These are phyloP conservation scores for Colletotrichum sp. DNA, from an alignment of 2,329 filamentous ascomycete species.

Conservation along the genomic window DNA sequence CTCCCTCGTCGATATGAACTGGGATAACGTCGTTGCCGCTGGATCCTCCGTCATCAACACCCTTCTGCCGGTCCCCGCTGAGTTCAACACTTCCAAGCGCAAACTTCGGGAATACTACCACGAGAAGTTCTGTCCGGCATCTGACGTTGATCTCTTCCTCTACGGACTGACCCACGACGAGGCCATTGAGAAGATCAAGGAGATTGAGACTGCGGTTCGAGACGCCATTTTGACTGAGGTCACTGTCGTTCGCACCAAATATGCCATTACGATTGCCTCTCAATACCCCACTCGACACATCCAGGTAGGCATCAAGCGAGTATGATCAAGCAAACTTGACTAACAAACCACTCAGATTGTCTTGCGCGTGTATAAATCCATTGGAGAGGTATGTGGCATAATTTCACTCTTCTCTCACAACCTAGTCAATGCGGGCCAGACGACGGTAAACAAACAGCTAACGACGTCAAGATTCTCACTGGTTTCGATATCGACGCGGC, in stretches of 20 bases:
- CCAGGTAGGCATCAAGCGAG: constrained; percentile 47
- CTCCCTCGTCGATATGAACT: constrained; percentile 76
- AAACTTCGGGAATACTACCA: constrained; percentile 78
- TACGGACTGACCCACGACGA: constrained; percentile 80
- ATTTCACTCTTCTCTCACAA: not conserved
- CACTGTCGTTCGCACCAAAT: constrained; percentile 84
- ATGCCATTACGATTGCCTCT: constrained; percentile 84
- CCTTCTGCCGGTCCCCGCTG: constrained; percentile 71
- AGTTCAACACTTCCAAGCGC: constrained; percentile 67
- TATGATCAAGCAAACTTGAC: not conserved
- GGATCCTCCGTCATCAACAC: constrained; percentile 84
- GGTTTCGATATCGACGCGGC: constrained; percentile 90
- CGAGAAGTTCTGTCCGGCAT: constrained; percentile 79
- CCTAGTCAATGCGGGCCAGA: not conserved
- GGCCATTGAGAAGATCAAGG: constrained; percentile 81
- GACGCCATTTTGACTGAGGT: constrained; percentile 84
- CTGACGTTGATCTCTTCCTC: constrained; percentile 86
- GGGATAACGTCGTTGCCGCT: constrained; percentile 82
- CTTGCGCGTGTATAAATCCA: constrained; percentile 81
- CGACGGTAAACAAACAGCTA: not conserved
- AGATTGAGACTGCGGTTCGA: constrained; percentile 77
- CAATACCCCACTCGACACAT: constrained; percentile 85
- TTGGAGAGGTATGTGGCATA: constrained; percentile 64
- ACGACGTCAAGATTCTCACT: constrained; percentile 64
- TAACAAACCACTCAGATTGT: constrained; percentile 65